These are phyloP conservation scores for Thermothelomyces thermophilus DNA, from an alignment of 2,329 filamentous ascomycete species.

Conservation along the genomic window DNA sequence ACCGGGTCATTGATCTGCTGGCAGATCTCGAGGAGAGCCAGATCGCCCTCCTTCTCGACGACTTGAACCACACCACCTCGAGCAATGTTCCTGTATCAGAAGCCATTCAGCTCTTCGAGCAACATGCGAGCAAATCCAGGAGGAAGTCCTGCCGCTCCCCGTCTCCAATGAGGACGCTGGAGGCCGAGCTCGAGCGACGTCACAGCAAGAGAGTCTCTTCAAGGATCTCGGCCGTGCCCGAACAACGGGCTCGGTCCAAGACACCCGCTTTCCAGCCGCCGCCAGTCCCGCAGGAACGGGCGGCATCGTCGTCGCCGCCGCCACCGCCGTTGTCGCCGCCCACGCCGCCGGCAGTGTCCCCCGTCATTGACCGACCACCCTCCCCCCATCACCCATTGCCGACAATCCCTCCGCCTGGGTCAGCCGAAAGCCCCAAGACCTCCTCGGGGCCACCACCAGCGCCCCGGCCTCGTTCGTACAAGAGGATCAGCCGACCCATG, in stretches of 20 bases:
- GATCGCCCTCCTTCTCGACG: conserved; percentile 25
- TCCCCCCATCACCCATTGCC: conserved; percentile 10
- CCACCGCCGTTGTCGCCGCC: no score
- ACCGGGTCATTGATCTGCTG: conserved; percentile 26
- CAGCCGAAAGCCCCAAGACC: neutral
- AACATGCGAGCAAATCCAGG: conserved; percentile 14
- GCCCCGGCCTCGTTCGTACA: conserved; percentile 21
- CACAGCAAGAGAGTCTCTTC: conserved; percentile 25
- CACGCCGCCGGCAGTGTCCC: neutral
- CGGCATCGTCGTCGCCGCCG: neutral
- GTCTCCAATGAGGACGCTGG: conserved; percentile 21
- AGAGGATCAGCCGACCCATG: conserved; percentile 23
- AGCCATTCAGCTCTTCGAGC: conserved; percentile 24
- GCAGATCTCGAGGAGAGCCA: conserved; percentile 24
- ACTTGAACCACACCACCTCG: conserved; percentile 25
- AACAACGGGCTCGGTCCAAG: conserved; percentile 9
- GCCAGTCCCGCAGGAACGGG: neutral
- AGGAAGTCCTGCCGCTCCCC: conserved; percentile 16
- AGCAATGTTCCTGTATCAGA: conserved; percentile 26
- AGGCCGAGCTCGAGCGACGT: conserved; percentile 24
- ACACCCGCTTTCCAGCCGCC: conserved; percentile 5
- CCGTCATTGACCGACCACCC: conserved; percentile 1
- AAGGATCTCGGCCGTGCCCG: conserved; percentile 21
- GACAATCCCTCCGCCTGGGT: conserved; percentile 13
- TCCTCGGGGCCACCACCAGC: conserved; percentile 4